phyloP scores from a whole-genome alignment of 179 eudicot genomes.

The Carnegiea gigantea region DNA sequence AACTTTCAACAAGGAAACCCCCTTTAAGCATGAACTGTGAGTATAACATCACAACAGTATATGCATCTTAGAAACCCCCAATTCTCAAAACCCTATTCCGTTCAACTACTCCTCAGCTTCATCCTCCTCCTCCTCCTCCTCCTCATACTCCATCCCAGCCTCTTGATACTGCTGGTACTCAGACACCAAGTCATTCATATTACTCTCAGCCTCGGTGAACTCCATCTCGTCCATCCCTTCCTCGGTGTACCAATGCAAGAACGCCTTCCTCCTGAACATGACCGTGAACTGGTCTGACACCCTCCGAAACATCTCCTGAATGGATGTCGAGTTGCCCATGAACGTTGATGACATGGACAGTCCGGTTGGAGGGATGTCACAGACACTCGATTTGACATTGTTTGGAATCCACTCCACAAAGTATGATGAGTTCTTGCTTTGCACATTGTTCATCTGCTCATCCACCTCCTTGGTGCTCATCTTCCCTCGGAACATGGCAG shows the following conservation, averaged over 20 bases:
- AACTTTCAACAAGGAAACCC: no score
- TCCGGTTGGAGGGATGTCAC: constrained; percentile 77
- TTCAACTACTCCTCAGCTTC: constrained; percentile 19
- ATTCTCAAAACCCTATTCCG: no score
- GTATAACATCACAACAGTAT: no score
- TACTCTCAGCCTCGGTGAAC: constrained; percentile 69
- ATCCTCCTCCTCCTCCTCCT: constrained; percentile 24
- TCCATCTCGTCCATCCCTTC: constrained; percentile 95
- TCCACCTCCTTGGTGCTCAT: constrained; percentile 82
- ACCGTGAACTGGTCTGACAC: constrained; percentile 84
- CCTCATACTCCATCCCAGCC: constrained; percentile 32
- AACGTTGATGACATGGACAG: constrained; percentile 74
- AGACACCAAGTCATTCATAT: constrained; percentile 61
- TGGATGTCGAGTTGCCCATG: constrained; percentile 77
- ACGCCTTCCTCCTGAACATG: constrained; percentile 86
- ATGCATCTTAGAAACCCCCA: no score
- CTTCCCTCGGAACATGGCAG: constrained; percentile 64
- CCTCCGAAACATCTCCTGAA: constrained; percentile 83
- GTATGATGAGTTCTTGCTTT: constrained; percentile 81
- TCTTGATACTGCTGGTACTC: constrained; percentile 74
- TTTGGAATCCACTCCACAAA: constrained; percentile 90
- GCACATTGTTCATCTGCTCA: constrained; percentile 77
- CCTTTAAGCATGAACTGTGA: no score
- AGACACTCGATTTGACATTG: constrained; percentile 83
- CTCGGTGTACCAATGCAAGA: constrained; percentile 94